Percentiles rank a stretch among this genome's conserved stretches.
Evolutionary conservation across 306 rosid genomes (phyloP).

Genomic region (Vachellia collinsii): DNA sequence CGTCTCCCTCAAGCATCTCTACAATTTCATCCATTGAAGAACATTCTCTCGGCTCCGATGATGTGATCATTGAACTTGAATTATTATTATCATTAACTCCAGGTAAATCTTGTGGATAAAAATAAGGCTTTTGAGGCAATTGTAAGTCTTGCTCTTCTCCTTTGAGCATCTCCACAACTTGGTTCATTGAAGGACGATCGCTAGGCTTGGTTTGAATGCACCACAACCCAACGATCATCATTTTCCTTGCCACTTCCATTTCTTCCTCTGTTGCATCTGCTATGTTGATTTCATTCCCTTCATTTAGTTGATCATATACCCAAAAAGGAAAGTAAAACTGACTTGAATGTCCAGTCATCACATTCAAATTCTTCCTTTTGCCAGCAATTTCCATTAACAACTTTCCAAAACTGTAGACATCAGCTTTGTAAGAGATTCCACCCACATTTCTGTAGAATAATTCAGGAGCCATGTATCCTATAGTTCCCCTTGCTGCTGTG

Average conservation of each 20-base stretch:
- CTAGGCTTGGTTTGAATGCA: constrained; percentile 27
- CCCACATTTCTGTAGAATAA: neutral
- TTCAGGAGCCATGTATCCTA: neutral
- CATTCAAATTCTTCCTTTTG: neutral
- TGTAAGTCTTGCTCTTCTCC: neutral
- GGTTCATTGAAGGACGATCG: constrained; percentile 45
- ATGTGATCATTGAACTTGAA: too few species aligned
- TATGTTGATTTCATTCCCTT: constrained; percentile 1
- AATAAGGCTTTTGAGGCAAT: neutral
- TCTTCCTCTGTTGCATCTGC: constrained; percentile 1
- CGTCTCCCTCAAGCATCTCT: neutral
- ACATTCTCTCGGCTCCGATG: constrained; percentile 38
- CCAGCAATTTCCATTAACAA: constrained; percentile 1
- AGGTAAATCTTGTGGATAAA: neutral
- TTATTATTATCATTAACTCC: neutral
- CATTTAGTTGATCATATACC: constrained; percentile 13
- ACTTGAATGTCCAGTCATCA: constrained; percentile 9
- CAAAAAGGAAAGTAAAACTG: constrained; percentile 39
- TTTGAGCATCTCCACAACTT: constrained; percentile 16
- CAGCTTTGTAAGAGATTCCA: neutral
- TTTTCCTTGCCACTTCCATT: constrained; percentile 18
- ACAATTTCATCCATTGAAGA: constrained; percentile 41
- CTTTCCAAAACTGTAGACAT: neutral
- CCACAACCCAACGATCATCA: constrained; percentile 38
- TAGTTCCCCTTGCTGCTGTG: constrained; percentile 4